A percentile compares a stretch with the other conserved stretches of the same genome.
Conservation (phyloP, 192 early-diverging fungal genomes). For the Endogone sp. region DNA sequence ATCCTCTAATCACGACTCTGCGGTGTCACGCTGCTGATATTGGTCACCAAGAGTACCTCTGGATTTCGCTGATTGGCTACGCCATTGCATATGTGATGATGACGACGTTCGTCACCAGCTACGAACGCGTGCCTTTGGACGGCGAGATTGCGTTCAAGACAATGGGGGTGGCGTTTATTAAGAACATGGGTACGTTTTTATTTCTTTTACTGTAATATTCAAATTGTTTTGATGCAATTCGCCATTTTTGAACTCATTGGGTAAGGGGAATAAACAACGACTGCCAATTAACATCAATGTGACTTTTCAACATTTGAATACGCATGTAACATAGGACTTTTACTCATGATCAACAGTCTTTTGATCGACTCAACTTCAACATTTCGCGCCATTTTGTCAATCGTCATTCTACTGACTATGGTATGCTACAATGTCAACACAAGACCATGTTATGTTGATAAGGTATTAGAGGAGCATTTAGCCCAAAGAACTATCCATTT, state of each 20-base stretch:
- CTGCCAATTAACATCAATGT: too few relatives aligned
- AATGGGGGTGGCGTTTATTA: constrained; percentile 69
- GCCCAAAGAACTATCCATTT: not conserved
- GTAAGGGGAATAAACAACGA: too few relatives aligned
- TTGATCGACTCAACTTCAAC: constrained; percentile 56
- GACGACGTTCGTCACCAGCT: constrained; percentile 67
- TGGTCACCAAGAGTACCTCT: constrained; percentile 53
- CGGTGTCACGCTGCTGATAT: constrained; percentile 47
- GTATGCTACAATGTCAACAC: constrained; percentile 70
- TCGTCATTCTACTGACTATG: constrained; percentile 63
- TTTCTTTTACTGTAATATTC: not conserved
- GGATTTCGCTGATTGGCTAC: constrained; percentile 55
- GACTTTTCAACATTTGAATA: not conserved
- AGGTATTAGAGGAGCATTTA: constrained; percentile 14
- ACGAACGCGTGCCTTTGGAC: constrained; percentile 61
- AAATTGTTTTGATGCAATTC: not conserved
- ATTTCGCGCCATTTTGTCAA: constrained; percentile 64
- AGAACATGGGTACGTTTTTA: constrained; percentile 54
- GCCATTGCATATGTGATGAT: constrained; percentile 59
- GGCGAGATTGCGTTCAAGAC: constrained; percentile 73
- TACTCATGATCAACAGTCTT: constrained; percentile 65
- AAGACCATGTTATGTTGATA: constrained; percentile 69
- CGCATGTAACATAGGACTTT: constrained; percentile 34
- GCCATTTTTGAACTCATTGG: not conserved
- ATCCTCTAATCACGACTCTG: constrained; percentile 18